These are phyloP conservation scores for Mycena rebaudengoi DNA, from an alignment of 768 basidiomycete genomes.

Conservation along the genomic window DNA sequence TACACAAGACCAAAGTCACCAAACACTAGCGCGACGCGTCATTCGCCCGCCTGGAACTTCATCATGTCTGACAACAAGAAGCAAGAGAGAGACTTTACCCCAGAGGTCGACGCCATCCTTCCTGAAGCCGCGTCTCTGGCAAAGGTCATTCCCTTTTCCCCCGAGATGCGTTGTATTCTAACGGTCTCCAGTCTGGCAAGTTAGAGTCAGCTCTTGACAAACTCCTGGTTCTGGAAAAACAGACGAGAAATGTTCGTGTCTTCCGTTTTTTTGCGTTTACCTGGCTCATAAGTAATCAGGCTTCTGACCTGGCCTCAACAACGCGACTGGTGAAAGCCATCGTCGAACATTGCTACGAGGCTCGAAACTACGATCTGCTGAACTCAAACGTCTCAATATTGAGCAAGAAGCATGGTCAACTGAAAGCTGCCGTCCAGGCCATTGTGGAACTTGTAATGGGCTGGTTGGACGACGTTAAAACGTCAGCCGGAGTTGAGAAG, in stretches of 20 bases:
- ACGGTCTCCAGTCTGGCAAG: constrained; percentile 70
- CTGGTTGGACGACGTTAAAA: constrained; percentile 82
- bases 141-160: constrained; percentile 54
- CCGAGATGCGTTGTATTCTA: not conserved
- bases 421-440: constrained; percentile 89
- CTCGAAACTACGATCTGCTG: constrained; percentile 72
- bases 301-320: constrained; percentile 93
- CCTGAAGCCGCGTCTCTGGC: constrained; percentile 72
- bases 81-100: constrained; percentile 87
- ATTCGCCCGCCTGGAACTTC: constrained; percentile 48
- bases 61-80: constrained; percentile 84
- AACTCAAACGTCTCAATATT: constrained; percentile 74
- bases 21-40: constrained; percentile 76
- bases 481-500: constrained; percentile 69
- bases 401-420: constrained; percentile 97
- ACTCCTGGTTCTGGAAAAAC: constrained; percentile 90
- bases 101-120: constrained; percentile 81
- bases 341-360: constrained; percentile 75
- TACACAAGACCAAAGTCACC: constrained; percentile 45
- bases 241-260: constrained; percentile 86
- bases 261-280: not conserved
- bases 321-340: constrained; percentile 82
- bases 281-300: constrained; percentile 57
- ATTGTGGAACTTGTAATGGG: constrained; percentile 88
- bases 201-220: constrained; percentile 90